phyloP scores from a whole-genome alignment of 2,329 filamentous ascomycete genomes.

The Phaeosphaeria sp. region DNA sequence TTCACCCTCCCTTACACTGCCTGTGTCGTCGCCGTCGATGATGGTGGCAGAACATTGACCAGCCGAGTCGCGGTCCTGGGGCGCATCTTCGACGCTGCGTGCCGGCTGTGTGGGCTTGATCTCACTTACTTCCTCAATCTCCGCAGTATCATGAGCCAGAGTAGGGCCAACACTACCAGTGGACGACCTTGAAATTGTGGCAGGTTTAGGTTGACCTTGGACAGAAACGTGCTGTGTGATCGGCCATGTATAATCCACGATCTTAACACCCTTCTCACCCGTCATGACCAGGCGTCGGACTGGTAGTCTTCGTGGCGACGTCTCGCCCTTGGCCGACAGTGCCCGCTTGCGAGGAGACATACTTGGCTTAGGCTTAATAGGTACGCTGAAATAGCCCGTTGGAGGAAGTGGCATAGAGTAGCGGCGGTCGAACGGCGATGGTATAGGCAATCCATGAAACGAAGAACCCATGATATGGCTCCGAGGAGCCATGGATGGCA shows the following conservation, averaged over 20 bases:
- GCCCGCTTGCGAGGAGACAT: conserved; percentile 7
- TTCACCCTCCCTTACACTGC: neutral
- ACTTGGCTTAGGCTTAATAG: conserved; percentile 18
- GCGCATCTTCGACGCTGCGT: neutral
- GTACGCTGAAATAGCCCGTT: conserved; percentile 26
- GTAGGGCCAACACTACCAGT: neutral
- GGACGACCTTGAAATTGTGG: neutral
- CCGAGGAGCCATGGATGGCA: neutral
- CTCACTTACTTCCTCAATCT: neutral
- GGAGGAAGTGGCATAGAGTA: conserved; percentile 21
- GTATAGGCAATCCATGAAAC: neutral
- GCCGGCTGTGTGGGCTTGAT: neutral
- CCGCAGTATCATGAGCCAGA: neutral
- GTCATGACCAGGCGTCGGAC: conserved; percentile 27
- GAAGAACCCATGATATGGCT: no score
- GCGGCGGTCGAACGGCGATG: neutral
- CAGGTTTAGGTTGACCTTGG: neutral
- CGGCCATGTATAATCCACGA: conserved; percentile 31
- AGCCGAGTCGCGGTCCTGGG: neutral
- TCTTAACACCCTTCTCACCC: conserved; percentile 11
- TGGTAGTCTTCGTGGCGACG: neutral
- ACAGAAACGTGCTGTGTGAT: conserved; percentile 5
- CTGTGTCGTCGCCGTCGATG: neutral
- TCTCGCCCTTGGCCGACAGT: neutral
- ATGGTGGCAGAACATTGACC: neutral